Evolutionary conservation across 192 early-diverging fungal genomes (phyloP).

Genomic region (Umbelopsis sp.): DNA sequence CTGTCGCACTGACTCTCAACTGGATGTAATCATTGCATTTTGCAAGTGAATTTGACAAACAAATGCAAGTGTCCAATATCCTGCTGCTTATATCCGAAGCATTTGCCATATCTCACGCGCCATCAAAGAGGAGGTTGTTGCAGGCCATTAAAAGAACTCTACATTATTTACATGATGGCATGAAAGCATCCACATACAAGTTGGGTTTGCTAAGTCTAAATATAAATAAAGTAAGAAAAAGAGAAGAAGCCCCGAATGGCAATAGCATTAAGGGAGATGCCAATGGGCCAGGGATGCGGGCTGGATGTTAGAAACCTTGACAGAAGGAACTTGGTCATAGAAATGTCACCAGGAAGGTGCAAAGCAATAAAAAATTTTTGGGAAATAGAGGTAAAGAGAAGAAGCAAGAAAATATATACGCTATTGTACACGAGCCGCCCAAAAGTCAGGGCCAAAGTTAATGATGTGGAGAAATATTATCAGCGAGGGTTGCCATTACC

Average conservation of each 20-base stretch:
- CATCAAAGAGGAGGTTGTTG: not conserved
- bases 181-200: not conserved
- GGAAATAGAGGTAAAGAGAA: not conserved
- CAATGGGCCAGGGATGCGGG: not conserved
- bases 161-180: conserved; percentile 19
- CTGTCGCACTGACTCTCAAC: not conserved
- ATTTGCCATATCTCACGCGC: not conserved
- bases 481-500: not conserved
- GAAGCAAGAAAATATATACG: not conserved
- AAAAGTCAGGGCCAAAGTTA: not conserved
- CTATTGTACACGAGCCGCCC: conserved; percentile 13
- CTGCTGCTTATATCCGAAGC: not conserved
- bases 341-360: not conserved
- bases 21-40: conserved; percentile 16
- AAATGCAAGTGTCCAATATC: not conserved
- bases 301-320: not conserved
- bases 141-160: conserved; percentile 15
- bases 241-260: not conserved
- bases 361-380: not conserved
- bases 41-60: not conserved
- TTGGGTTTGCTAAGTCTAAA: conserved; percentile 5
- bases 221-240: conserved; percentile 4
- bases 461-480: not conserved
- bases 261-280: not conserved
- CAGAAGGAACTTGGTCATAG: not conserved